Percentiles rank a stretch among this genome's conserved stretches.
Conservation (phyloP, 2,329 filamentous ascomycete genomes). For the Paracoccidioides lutzii region DNA sequence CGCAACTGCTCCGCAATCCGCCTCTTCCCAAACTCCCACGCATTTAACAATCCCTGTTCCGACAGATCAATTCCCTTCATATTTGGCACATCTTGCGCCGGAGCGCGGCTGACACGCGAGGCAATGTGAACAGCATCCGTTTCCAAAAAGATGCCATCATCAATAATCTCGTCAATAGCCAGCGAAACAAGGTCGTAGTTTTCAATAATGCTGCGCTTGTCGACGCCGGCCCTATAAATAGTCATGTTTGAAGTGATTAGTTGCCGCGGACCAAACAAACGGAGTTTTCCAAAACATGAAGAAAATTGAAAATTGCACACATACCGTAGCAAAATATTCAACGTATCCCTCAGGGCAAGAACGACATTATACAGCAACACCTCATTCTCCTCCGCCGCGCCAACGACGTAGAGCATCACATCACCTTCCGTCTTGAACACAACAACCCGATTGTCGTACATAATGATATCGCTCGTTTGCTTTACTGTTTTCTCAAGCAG, state of each 20-base stretch:
- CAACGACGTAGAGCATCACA: conserved; percentile 91
- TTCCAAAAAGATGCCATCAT: conserved; percentile 93
- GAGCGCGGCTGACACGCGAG: conserved; percentile 81
- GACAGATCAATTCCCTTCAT: conserved; percentile 90
- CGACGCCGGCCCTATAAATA: conserved; percentile 65
- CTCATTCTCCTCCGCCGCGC: conserved; percentile 87
- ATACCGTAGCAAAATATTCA: conserved; percentile 87
- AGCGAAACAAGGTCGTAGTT: conserved; percentile 96
- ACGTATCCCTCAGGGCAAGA: conserved; percentile 73
- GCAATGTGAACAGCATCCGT: conserved; percentile 92
- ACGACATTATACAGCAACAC: conserved; percentile 92
- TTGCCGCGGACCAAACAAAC: too few species aligned
- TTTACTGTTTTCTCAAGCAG: conserved; percentile 92
- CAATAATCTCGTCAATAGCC: conserved; percentile 87
- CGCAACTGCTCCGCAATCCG: conserved; percentile 84
- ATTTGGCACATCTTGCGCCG: conserved; percentile 72
- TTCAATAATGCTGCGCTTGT: conserved; percentile 95
- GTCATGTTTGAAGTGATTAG: too few species aligned
- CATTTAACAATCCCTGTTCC: conserved; percentile 87
- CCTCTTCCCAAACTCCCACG: conserved; percentile 85
- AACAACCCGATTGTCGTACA: conserved; percentile 92
- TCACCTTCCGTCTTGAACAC: conserved; percentile 98
- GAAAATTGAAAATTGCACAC: conserved; percentile 15
- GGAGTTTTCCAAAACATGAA: neutral
- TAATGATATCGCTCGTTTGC: conserved; percentile 87